Evolutionary conservation across 345 rosid species (phyloP).

Genomic region (thale cress (Arabidopsis thaliana)): TAIR10.1 NC_003071.7:9100501-9101000

Average conservation of each 20-base stretch:
- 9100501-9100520: too few relatives aligned
- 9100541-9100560: not conserved
- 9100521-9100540: not conserved
- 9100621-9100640: conserved; percentile 9
- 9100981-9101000: conserved; percentile 36
- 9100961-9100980: conserved; percentile 41
- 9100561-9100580: not conserved
- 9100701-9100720: conserved; percentile 28
- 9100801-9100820: conserved; percentile 8
- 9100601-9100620: conserved; percentile 4
- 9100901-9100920: conserved; percentile 19
- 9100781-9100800: conserved; percentile 34
- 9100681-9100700: conserved; percentile 36
- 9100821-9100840: not conserved
- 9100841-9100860: not conserved
- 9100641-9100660: not conserved
- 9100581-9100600: conserved; percentile 1
- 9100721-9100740: conserved; percentile 39
- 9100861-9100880: conserved; percentile 18
- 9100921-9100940: conserved; percentile 30
- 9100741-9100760: conserved; percentile 10
- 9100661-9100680: too few relatives aligned
- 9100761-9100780: conserved; percentile 24
- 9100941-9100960: conserved; percentile 33
- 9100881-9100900: conserved; percentile 17